Base-by-base conservation (phyloP, 371 early-diverging fungal species). In the Syncephalastrum monosporum region DNA sequence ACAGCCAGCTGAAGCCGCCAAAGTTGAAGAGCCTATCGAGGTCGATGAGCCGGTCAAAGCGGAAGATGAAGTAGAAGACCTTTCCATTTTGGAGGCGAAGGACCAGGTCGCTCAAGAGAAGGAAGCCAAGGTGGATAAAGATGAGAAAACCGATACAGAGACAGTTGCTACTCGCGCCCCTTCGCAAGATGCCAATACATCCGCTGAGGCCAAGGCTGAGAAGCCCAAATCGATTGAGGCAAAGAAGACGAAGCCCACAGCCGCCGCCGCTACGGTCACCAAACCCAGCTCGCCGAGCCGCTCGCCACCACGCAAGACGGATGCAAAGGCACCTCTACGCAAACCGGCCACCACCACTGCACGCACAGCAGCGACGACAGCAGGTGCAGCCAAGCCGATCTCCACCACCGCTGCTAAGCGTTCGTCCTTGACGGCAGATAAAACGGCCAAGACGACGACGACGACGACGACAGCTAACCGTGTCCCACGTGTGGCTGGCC, bases 401-500 rank as follows among this genome's bases (percentile, higher is more conserved):
- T 42, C 41, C 16, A 33, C 59, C 24, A 45, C 55, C 27, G 24
- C 50, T 15, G 38, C 38, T 10, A 61, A 55, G 23, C 56, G 61
- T 19, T 38, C 53, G 0, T 21, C 53, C 6, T n/a, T 17, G 24
- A 54, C 53, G 10, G 38, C 55, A 17, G 17, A 24, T 38, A 45
- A 42, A 4, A 27, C 45, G 41, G 42, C 50, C 12, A 51, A 46
- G 16, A 21, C 17, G 23, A 45, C 47, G 17, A 57, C 17, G 23
- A 45, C 47, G 17, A 57, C 17, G 10, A 57, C 25, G 21, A 10
- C 54, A 7, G 29, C 52, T 12, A 38, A 59, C 4, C 62, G 63
- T 33, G 63, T 61, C n/a, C 58, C 67, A 48, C 63, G 71, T 25
- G 65, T 63, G 45, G 61, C 68, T 16, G 23, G 51, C 15, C 50